Conservation (phyloP, 2,329 filamentous ascomycete genomes). For the Dactylonectria estremocensis region DNA sequence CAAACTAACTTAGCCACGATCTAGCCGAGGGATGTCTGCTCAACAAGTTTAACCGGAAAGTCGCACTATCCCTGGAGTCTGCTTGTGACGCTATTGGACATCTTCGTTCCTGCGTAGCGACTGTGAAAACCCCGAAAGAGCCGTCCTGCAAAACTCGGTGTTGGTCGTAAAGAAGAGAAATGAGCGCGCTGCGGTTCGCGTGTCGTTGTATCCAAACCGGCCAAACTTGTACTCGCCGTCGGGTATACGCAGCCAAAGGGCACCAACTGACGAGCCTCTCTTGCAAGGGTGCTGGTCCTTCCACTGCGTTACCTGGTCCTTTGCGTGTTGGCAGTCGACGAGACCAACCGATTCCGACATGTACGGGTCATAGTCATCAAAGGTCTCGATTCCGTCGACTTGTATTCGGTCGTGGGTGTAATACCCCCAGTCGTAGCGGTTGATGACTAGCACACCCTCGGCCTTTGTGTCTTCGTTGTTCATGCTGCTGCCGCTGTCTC, state of each 20-base stretch:
- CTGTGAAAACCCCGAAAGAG: neutral
- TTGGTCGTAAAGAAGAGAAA: slow-evolving; percentile 21
- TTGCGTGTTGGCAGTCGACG: slow-evolving; percentile 5
- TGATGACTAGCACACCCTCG: slow-evolving; percentile 20
- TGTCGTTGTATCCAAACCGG: slow-evolving; percentile 20
- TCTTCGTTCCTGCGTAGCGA: neutral
- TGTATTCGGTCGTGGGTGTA: slow-evolving; percentile 1
- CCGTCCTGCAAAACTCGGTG: slow-evolving; percentile 4
- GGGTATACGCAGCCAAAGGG: slow-evolving; percentile 24
- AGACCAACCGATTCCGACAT: neutral
- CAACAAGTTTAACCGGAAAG: too few relatives aligned
- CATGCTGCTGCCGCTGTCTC: slow-evolving; percentile 4
- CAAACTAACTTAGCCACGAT: too few relatives aligned
- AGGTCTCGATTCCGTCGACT: neutral
- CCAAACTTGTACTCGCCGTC: slow-evolving; percentile 26
- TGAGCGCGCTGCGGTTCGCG: slow-evolving; percentile 5
- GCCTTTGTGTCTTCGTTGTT: slow-evolving; percentile 7
- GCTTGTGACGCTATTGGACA: too few relatives aligned
- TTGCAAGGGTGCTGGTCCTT: slow-evolving; percentile 4
- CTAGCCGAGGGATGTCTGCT: too few relatives aligned
- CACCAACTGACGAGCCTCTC: neutral
- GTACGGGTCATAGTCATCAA: neutral
- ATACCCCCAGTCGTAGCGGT: slow-evolving; percentile 22
- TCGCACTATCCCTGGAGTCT: too few relatives aligned
- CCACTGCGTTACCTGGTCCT: neutral